Evolutionary conservation across 2,329 filamentous ascomycete genomes (phyloP), one percentile per base, ranked within the genome.

Genomic region (Xylaria multiplex): DNA sequence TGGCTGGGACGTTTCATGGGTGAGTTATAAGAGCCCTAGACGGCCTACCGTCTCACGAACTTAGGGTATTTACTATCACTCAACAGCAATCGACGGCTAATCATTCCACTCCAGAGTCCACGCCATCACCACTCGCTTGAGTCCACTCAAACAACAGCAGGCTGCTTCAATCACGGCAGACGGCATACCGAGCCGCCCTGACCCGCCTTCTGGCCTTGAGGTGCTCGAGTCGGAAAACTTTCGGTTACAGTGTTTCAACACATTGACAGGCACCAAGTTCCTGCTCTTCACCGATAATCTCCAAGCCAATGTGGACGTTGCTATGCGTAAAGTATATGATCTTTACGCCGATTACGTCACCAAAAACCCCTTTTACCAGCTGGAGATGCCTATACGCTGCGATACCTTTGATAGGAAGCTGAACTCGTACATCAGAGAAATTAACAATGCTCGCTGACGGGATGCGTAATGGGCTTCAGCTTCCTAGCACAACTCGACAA

Each of bases 291-390:
- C 96, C 62, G 96, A 98, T 79, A 89, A 88, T 16, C 88, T 93
- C 70, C 94, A 96, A 82, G 88, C 90, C 55, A 97, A 96, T 75
- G 90, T 96, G 45, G 96, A 98, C 74, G 85, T 88, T 13, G 91
- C 95, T 50, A 90, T 97, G 72, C 86, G 89, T 77, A 91, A 89
- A 78, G 90, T 97, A 74, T 98, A 99, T 79, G 96, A 98, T 78
- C 82, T 98, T 59, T 99, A 98, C 82, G 88, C 93, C 57, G 96
- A 99, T 80, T 98, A 93, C 78, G 96, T 99, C 72, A 98, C 97
- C 93, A 99, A 98, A 85, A 99, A 99, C 79, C 96, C 96, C 0
- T 99, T 99, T 77, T 98, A 98, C 81, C 94, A 96, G 76, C 85
- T 97, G 64, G 96, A 99, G 82, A 99, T 98, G 94, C 96, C 96